A percentile compares a stretch with the other conserved stretches of the same genome.
These are phyloP conservation scores for Forsythia suspensa DNA, from an alignment of 257 asterid genomes.

Conservation along the genomic window DNA sequence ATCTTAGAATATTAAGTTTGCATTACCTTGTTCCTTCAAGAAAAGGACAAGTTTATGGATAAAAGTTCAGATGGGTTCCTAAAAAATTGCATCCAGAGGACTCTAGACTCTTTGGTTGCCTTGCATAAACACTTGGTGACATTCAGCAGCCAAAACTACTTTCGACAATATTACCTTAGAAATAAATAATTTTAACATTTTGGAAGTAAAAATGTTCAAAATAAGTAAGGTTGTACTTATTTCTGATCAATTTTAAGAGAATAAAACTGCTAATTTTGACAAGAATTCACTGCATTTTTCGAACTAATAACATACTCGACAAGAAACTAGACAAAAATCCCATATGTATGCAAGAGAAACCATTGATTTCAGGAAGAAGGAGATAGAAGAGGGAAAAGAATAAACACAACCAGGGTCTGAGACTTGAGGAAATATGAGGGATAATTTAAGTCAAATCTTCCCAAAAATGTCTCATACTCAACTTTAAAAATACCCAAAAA, in stretches of 20 bases:
- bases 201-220: not conserved
- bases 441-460: not conserved
- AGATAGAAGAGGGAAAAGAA: not conserved
- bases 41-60: not conserved
- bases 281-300: not conserved
- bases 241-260: not conserved
- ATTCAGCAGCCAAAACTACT: not conserved
- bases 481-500: not conserved
- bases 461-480: not conserved
- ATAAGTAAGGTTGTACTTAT: not conserved
- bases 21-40: not conserved
- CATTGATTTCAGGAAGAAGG: not conserved
- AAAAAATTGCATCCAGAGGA: not conserved
- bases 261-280: not conserved
- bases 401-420: not conserved
- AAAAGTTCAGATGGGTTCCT: constrained; percentile 1
- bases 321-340: not conserved
- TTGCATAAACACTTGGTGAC: not conserved
- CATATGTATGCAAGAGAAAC: not conserved
- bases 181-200: not conserved
- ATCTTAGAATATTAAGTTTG: not conserved
- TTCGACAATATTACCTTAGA: not conserved
- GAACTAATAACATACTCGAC: not conserved
- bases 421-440: not conserved
- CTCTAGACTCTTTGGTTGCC: not conserved